Percentiles rank a stretch among this genome's conserved stretches.
These are phyloP conservation scores for Calonectria fujianensis DNA, from an alignment of 2,329 filamentous ascomycete species.

Conservation along the genomic window DNA sequence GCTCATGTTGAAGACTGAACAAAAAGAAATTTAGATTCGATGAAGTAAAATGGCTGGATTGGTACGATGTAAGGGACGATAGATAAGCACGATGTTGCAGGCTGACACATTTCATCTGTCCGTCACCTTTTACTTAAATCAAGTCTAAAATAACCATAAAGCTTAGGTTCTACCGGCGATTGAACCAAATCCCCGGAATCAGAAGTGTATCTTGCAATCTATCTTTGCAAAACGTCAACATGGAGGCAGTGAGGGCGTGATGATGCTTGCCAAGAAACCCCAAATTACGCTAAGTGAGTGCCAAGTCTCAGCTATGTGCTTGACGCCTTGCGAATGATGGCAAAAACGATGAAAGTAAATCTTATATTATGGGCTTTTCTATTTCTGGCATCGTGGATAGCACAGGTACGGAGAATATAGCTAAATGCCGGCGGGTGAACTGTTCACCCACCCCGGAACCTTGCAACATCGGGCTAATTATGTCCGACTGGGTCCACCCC, in stretches of 20 bases:
- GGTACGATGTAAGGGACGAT: not conserved
- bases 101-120: not conserved
- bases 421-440: not conserved
- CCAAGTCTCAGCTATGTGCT: not conserved
- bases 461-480: not conserved
- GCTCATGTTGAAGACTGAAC: not conserved
- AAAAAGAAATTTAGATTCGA: not conserved
- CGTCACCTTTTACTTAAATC: not conserved
- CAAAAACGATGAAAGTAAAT: not conserved
- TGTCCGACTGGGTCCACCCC: not conserved
- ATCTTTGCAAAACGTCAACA: not conserved
- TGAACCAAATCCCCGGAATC: not conserved
- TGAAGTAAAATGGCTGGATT: not conserved
- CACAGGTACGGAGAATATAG: not conserved
- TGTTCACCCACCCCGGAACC: not conserved
- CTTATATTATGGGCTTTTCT: not conserved
- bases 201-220: not conserved
- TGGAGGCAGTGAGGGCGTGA: not conserved
- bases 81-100: not conserved
- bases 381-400: not conserved
- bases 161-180: not conserved
- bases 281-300: not conserved
- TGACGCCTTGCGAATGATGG: not conserved
- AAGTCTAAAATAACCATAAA: not conserved
- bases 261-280: conserved; percentile 8